Evolutionary conservation across 2,329 filamentous ascomycete genomes (phyloP).

Genomic region (Exophiala dermatitidis): DNA sequence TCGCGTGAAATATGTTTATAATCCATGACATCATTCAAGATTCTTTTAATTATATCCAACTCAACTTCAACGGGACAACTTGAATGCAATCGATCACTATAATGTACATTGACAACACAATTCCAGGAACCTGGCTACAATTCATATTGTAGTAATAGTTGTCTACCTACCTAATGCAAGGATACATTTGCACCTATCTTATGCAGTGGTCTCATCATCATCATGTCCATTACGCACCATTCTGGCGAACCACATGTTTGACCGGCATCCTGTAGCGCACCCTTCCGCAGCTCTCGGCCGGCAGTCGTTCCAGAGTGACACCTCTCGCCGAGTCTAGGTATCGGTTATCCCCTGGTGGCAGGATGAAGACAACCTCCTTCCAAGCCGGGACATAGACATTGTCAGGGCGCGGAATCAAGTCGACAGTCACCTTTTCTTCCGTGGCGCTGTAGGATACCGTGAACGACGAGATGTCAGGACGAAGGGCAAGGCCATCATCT

Average conservation of each 20-base stretch:
- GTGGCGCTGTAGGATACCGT: constrained; percentile 41
- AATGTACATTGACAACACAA: too few species aligned
- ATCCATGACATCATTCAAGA: too few species aligned
- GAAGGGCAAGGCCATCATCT: constrained; percentile 50
- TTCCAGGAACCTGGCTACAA: too few species aligned
- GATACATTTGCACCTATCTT: neutral
- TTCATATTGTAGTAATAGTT: too few species aligned
- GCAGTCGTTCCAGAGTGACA: constrained; percentile 23
- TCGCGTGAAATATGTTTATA: too few species aligned
- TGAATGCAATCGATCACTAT: too few species aligned
- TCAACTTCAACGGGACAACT: too few species aligned
- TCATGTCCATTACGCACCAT: constrained; percentile 8
- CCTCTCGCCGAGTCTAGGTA: constrained; percentile 33
- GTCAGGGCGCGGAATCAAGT: constrained; percentile 35
- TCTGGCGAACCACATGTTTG: neutral
- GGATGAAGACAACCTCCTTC: constrained; percentile 44
- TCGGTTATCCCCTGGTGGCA: constrained; percentile 46
- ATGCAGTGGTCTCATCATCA: neutral
- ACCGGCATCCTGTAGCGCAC: constrained; percentile 10
- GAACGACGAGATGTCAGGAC: constrained; percentile 38
- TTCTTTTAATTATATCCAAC: too few species aligned
- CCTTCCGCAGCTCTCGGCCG: constrained; percentile 4
- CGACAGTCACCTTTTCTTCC: constrained; percentile 39
- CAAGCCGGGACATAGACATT: constrained; percentile 45
- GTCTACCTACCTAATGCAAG: too few species aligned